phyloP scores from a whole-genome alignment of 768 basidiomycete genomes.

The Leccinum sublutescens region DNA sequence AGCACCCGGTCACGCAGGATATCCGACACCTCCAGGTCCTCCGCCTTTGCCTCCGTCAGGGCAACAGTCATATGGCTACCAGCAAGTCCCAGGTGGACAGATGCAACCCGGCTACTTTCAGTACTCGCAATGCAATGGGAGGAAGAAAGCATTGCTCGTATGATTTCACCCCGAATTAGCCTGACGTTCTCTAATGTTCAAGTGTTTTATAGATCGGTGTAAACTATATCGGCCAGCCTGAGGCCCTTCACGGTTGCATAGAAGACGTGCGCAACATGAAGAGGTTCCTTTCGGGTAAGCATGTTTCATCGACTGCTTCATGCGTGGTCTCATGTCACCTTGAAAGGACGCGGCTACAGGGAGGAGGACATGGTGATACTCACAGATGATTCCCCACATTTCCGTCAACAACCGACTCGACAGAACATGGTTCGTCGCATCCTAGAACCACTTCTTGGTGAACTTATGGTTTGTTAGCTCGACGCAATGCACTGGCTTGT shows the following conservation, averaged over 20 bases:
- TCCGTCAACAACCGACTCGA: conserved; percentile 67
- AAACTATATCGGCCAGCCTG: conserved; percentile 71
- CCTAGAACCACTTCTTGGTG: neutral
- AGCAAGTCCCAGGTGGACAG: conserved; percentile 46
- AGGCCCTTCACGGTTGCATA: conserved; percentile 81
- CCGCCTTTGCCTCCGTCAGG: conserved; percentile 55
- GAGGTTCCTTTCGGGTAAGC: conserved; percentile 69
- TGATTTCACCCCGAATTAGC: conserved; percentile 24
- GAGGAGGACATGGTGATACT: conserved; percentile 82
- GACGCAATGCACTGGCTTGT: neutral
- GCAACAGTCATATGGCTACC: conserved; percentile 63
- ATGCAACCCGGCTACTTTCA: conserved; percentile 68
- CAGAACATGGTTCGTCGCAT: conserved; percentile 68
- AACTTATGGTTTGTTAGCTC: conserved; percentile 39
- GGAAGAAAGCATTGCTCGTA: conserved; percentile 86
- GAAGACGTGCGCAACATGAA: conserved; percentile 82
- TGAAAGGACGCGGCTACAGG: conserved; percentile 51
- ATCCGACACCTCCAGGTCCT: conserved; percentile 28
- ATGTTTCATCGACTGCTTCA: neutral
- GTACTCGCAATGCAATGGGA: conserved; percentile 87
- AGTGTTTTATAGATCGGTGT: conserved; percentile 68
- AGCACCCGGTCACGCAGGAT: conserved; percentile 4
- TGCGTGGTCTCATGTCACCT: neutral
- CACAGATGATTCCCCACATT: conserved; percentile 69
- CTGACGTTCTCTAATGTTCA: neutral